phyloP scores from a whole-genome alignment of 441 rosid species.

The Adansonia madagascariensis region DNA sequence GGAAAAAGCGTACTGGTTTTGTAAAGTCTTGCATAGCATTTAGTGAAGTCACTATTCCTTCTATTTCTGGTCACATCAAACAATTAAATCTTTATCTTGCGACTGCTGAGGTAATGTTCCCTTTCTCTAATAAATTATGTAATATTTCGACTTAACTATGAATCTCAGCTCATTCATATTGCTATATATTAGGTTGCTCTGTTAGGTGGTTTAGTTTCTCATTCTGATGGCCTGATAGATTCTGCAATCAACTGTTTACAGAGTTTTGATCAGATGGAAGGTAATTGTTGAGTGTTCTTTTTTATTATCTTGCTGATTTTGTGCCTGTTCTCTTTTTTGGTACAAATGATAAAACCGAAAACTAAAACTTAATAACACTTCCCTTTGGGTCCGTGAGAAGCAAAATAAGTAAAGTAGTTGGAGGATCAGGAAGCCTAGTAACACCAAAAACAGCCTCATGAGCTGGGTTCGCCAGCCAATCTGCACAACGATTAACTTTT shows the following conservation, averaged over 20 bases:
- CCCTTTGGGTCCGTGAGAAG: slow-evolving; percentile 2
- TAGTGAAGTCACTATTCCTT: slow-evolving; percentile 85
- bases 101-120: slow-evolving; percentile 77
- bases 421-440: not conserved
- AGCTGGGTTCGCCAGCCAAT: not conserved
- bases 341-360: not conserved
- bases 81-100: slow-evolving; percentile 79
- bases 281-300: slow-evolving; percentile 28
- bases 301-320: not conserved
- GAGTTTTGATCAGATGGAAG: slow-evolving; percentile 48
- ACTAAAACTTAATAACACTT: not conserved
- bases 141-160: slow-evolving; percentile 12
- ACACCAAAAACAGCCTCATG: not conserved
- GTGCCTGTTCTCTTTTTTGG: not conserved
- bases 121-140: slow-evolving; percentile 28
- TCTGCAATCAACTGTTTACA: slow-evolving; percentile 67
- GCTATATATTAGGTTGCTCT: slow-evolving; percentile 65
- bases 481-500: not conserved
- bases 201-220: slow-evolving; percentile 74
- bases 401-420: not conserved
- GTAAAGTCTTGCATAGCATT: slow-evolving; percentile 85
- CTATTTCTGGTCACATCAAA: slow-evolving; percentile 53
- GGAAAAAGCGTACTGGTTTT: slow-evolving; percentile 48
- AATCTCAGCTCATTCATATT: slow-evolving; percentile 33
- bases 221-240: slow-evolving; percentile 69